A percentile compares a stretch with the other conserved stretches of the same genome.
Evolutionary conservation across 2,329 filamentous ascomycete species (phyloP).

Genomic region (Rutstroemia sp.): DNA sequence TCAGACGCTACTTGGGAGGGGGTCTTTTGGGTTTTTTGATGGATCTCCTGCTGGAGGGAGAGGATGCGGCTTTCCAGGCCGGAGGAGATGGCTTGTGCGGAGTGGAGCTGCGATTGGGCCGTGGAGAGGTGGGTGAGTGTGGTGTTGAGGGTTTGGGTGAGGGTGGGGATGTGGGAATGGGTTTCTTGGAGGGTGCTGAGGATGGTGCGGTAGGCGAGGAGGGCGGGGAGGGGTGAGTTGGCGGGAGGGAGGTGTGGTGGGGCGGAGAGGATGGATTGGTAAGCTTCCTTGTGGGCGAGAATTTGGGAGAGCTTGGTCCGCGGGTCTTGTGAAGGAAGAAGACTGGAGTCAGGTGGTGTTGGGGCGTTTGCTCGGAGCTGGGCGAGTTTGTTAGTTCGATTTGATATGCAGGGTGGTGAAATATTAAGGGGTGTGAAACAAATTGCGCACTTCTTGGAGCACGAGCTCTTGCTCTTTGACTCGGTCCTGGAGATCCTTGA

Average conservation of each 20-base stretch:
- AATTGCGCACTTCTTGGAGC: slow-evolving; percentile 37
- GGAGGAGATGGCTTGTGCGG: slow-evolving; percentile 48
- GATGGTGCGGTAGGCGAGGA: slow-evolving; percentile 64
- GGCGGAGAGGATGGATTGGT: slow-evolving; percentile 52
- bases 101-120: slow-evolving; percentile 18
- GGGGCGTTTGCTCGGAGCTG: slow-evolving; percentile 25
- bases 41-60: slow-evolving; percentile 38
- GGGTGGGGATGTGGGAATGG: slow-evolving; percentile 47
- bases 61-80: slow-evolving; percentile 51
- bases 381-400: not conserved
- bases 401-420: not conserved
- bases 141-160: slow-evolving; percentile 22
- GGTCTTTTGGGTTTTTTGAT: not conserved
- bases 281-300: slow-evolving; percentile 53
- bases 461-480: slow-evolving; percentile 47
- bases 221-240: slow-evolving; percentile 61
- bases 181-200: slow-evolving; percentile 66
- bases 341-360: slow-evolving; percentile 21
- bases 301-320: slow-evolving; percentile 37
- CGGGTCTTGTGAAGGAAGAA: slow-evolving; percentile 24
- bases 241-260: slow-evolving; percentile 59
- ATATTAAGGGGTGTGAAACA: not conserved
- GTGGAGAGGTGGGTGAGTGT: not conserved
- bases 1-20: not conserved
- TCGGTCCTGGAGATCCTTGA: slow-evolving; percentile 56